A percentile compares a stretch with the other conserved stretches of the same genome.
Evolutionary conservation across 108 stramenopile genomes (phyloP).

Genomic region (Nannochloropsis oceanica): DNA sequence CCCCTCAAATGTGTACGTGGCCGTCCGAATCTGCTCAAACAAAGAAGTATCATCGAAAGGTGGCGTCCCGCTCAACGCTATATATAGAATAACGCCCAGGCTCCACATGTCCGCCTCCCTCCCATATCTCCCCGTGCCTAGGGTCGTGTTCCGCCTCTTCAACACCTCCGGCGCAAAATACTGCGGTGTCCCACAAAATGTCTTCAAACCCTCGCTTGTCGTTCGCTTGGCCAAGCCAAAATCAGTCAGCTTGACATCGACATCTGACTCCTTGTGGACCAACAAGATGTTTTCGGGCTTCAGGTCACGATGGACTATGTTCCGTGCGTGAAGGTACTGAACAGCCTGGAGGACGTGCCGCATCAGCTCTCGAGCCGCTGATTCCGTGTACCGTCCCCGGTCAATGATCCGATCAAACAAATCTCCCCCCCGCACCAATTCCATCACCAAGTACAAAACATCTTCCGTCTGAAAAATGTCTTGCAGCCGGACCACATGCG

Average conservation of each 20-base stretch:
- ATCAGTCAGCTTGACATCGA: constrained; percentile 38
- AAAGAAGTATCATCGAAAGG: constrained; percentile 28
- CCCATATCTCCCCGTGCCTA: constrained; percentile 26
- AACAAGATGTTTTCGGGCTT: constrained; percentile 43
- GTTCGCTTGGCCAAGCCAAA: constrained; percentile 39
- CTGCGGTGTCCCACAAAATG: constrained; percentile 37
- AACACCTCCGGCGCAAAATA: constrained; percentile 43
- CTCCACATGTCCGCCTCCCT: constrained; percentile 41
- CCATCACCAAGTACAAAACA: constrained; percentile 36
- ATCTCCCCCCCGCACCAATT: constrained; percentile 35
- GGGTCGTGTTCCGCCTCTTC: constrained; percentile 29
- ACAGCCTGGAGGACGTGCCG: constrained; percentile 27
- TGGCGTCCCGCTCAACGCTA: constrained; percentile 37
- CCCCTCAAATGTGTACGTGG: constrained; percentile 25
- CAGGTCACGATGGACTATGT: constrained; percentile 38
- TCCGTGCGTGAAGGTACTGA: constrained; percentile 25
- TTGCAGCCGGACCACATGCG: constrained; percentile 66
- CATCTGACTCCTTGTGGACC: constrained; percentile 19
- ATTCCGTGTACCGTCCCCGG: constrained; percentile 29
- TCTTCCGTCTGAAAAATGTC: constrained; percentile 52
- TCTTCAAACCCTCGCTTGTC: constrained; percentile 30
- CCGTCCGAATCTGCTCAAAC: constrained; percentile 15
- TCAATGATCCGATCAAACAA: constrained; percentile 38
- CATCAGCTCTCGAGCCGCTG: constrained; percentile 25
- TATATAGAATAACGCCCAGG: constrained; percentile 40